These are phyloP conservation scores for Pythium apleroticum DNA, from an alignment of 352 stramenopile genomes.

Conservation along the genomic window DNA sequence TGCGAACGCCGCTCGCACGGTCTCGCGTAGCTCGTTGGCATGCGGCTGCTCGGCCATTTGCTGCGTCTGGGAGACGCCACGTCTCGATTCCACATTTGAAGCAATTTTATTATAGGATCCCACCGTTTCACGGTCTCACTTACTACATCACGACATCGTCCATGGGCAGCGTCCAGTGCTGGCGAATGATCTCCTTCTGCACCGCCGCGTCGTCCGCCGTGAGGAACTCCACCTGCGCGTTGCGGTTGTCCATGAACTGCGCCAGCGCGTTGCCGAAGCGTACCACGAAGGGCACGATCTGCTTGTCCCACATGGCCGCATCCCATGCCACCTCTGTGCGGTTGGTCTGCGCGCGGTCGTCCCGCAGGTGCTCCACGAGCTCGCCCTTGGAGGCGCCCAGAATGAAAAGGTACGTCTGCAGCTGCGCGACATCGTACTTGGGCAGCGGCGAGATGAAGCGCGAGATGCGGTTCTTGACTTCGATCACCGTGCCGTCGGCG, in stretches of 20 bases:
- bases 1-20: constrained; percentile 49
- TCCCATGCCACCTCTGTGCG: constrained; percentile 73
- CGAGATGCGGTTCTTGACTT: constrained; percentile 84
- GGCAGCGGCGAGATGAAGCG: constrained; percentile 71
- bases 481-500: constrained; percentile 73
- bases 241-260: constrained; percentile 71
- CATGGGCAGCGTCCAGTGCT: constrained; percentile 51
- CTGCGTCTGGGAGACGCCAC: background rate
- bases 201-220: constrained; percentile 39
- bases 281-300: constrained; percentile 67
- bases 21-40: constrained; percentile 49
- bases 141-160: background rate
- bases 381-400: constrained; percentile 63
- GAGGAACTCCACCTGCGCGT: constrained; percentile 50
- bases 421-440: constrained; percentile 77
- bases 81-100: background rate
- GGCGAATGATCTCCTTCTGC: constrained; percentile 73
- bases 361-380: constrained; percentile 76
- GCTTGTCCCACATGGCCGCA: constrained; percentile 54
- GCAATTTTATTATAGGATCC: background rate
- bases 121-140: constrained; percentile 4
- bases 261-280: constrained; percentile 68
- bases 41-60: constrained; percentile 1
- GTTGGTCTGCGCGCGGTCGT: constrained; percentile 57
- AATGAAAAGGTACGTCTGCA: constrained; percentile 88